A percentile compares a stretch with the other conserved stretches of the same genome.
phyloP scores from a whole-genome alignment of 495 filamentous ascomycete genomes.

The Neurospora terricola region DNA sequence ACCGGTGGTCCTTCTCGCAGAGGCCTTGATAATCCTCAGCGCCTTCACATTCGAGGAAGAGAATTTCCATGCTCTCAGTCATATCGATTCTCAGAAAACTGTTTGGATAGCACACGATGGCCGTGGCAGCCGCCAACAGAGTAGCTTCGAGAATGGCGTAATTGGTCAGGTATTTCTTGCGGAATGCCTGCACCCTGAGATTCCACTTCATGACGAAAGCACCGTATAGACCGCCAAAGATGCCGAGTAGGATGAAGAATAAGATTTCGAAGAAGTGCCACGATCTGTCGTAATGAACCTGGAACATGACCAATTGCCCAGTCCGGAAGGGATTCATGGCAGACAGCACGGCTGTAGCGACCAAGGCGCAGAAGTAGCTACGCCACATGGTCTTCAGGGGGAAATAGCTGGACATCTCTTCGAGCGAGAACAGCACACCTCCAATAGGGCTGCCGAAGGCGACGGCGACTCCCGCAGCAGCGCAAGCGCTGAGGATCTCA shows the following conservation, averaged over 20 bases:
- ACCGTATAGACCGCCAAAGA: constrained; percentile 92
- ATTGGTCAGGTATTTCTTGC: constrained; percentile 83
- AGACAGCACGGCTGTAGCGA: constrained; percentile 87
- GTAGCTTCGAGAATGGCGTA: constrained; percentile 86
- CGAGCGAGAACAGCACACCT: constrained; percentile 90
- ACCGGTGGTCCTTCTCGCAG: constrained; percentile 70
- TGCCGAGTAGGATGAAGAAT: constrained; percentile 83
- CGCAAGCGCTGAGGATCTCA: constrained; percentile 89
- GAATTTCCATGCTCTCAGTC: constrained; percentile 98
- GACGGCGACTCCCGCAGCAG: constrained; percentile 90
- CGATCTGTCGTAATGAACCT: constrained; percentile 86
- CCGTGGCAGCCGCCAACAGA: constrained; percentile 70
- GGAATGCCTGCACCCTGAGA: constrained; percentile 77
- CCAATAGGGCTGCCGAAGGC: constrained; percentile 97
- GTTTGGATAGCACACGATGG: constrained; percentile 90
- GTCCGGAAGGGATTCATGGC: constrained; percentile 97
- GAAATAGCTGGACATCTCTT: constrained; percentile 98
- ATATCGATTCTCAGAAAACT: constrained; percentile 95
- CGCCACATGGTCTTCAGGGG: constrained; percentile 97
- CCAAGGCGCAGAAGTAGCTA: constrained; percentile 94
- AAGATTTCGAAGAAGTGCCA: constrained; percentile 98
- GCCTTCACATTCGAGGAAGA: constrained; percentile 92
- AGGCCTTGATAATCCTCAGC: constrained; percentile 84
- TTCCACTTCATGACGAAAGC: constrained; percentile 99
- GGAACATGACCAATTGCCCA: constrained; percentile 99